Evolutionary conservation across 164 flowering plant species (phyloP).

Genomic region (Kingdonia uniflora): DNA sequence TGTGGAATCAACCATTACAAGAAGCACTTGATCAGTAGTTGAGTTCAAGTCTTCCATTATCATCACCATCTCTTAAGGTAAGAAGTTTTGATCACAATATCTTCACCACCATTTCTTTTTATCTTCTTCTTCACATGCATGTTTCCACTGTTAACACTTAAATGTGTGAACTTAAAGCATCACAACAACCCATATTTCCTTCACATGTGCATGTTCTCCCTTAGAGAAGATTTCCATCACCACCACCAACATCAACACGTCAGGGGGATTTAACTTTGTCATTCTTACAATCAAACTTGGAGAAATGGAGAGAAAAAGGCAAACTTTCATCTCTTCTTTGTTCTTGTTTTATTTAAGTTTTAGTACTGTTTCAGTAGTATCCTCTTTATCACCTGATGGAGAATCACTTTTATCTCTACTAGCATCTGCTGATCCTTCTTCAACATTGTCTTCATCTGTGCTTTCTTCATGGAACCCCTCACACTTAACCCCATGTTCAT

Average conservation of each 20-base stretch:
- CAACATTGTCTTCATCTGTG: slow-evolving; percentile 31
- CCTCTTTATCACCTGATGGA: slow-evolving; percentile 72
- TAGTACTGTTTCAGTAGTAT: slow-evolving; percentile 6
- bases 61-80: slow-evolving; percentile 5
- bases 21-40: too few relatives aligned
- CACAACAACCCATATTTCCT: slow-evolving; percentile 15
- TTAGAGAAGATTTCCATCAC: slow-evolving; percentile 17
- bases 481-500: slow-evolving; percentile 65
- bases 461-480: slow-evolving; percentile 84
- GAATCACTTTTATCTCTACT: slow-evolving; percentile 75
- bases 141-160: slow-evolving; percentile 11
- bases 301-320: slow-evolving; percentile 20
- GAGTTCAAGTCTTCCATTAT: not conserved
- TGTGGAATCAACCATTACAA: not conserved
- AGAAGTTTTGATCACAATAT: not conserved
- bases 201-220: slow-evolving; percentile 55
- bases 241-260: slow-evolving; percentile 9
- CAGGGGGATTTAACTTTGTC: slow-evolving; percentile 3
- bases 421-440: slow-evolving; percentile 25
- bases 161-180: slow-evolving; percentile 42
- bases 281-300: slow-evolving; percentile 1
- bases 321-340: slow-evolving; percentile 4
- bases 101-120: slow-evolving; percentile 1
- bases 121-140: slow-evolving; percentile 28
- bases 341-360: slow-evolving; percentile 21